A percentile compares a stretch with the other conserved stretches of the same genome.
Evolutionary conservation across 75 land plant species (phyloP).

Genomic region (Selaginella tamariscina): DNA sequence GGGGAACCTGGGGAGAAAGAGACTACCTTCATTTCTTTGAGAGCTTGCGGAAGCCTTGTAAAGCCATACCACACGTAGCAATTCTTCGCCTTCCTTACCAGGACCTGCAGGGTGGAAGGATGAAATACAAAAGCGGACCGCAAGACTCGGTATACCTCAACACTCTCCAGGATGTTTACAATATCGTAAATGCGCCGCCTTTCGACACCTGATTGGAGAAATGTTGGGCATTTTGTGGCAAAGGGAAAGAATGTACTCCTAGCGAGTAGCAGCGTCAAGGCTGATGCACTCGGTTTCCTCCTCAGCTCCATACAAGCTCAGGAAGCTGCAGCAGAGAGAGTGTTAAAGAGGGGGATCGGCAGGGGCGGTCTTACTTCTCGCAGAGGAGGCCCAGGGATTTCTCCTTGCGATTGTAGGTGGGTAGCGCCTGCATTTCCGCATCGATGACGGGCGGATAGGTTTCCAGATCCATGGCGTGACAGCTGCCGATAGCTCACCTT

Average conservation of each 20-base stretch:
- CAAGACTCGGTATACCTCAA: slow-evolving; percentile 60
- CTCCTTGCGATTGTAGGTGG: slow-evolving; percentile 71
- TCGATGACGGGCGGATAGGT: slow-evolving; percentile 10
- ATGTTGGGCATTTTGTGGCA: not conserved
- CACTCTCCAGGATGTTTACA: slow-evolving; percentile 77
- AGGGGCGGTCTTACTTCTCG: slow-evolving; percentile 44
- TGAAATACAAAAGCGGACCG: not conserved
- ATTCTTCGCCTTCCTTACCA: slow-evolving; percentile 78
- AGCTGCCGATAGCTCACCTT: not conserved
- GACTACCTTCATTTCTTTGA: slow-evolving; percentile 56
- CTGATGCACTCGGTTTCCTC: slow-evolving; percentile 46
- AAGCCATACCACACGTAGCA: slow-evolving; percentile 78
- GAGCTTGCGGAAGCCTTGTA: slow-evolving; percentile 54
- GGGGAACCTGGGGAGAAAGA: no score
- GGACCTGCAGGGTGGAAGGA: slow-evolving; percentile 36
- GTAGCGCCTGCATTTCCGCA: slow-evolving; percentile 9
- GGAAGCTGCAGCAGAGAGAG: slow-evolving; percentile 40
- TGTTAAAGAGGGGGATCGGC: not conserved
- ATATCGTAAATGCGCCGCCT: slow-evolving; percentile 83
- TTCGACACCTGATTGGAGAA: slow-evolving; percentile 48
- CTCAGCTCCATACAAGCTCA: slow-evolving; percentile 55
- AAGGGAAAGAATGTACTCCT: slow-evolving; percentile 26
- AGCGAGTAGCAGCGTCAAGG: slow-evolving; percentile 62
- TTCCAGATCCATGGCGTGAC: not conserved
- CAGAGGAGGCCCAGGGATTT: slow-evolving; percentile 88